Evolutionary conservation across 192 early-diverging fungal species (phyloP), one percentile per base, ranked within the genome.

Genomic region (Linnemannia hyalina): DNA sequence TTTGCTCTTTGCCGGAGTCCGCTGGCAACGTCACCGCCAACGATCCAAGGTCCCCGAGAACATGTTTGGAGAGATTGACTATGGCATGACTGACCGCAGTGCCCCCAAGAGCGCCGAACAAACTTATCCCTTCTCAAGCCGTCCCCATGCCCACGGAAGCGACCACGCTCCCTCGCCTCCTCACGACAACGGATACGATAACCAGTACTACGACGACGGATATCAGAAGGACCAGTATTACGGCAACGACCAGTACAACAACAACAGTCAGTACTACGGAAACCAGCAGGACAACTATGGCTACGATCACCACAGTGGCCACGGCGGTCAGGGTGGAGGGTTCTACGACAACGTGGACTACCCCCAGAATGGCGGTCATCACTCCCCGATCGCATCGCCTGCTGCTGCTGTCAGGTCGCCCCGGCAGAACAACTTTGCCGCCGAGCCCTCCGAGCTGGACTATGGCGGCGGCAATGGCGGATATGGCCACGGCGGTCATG

Each of bases 31-130:
- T 41, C 83, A 79, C 73, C 78, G 83, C 41, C 74, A 86, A 29
- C 68, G 83, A 46, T 77, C 78, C 26, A 72, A 72, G 44, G 46
- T 77, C 35, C 83, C 83, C 57, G 83, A 70, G 13, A 70, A 86
- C 15, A 86, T 86, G 83, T 86, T 86, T 81, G 74, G 78, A 5
- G 83, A 80, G 49, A 68, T 86, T 13, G 79, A 86, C n/a, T 86
- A 86, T 73, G 83, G 83, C 4, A 85, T 85, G 83, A 80, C 83
- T 10, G 78, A 85, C 35, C 77, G 83, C 1, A 70, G 35, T 29
- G 29, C 74, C 2, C n/a, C 83, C 46, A 86, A 86, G 71, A 68
- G 70, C 2, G 79, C 63, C 32, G 71, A 77, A 18, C 75, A 80
- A 42, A 75, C 8, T 41, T 86, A 86, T 38, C 75, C 83, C 57